phyloP scores from a whole-genome alignment of 164 flowering plant species.

The Aristolochia fimbriata region DNA sequence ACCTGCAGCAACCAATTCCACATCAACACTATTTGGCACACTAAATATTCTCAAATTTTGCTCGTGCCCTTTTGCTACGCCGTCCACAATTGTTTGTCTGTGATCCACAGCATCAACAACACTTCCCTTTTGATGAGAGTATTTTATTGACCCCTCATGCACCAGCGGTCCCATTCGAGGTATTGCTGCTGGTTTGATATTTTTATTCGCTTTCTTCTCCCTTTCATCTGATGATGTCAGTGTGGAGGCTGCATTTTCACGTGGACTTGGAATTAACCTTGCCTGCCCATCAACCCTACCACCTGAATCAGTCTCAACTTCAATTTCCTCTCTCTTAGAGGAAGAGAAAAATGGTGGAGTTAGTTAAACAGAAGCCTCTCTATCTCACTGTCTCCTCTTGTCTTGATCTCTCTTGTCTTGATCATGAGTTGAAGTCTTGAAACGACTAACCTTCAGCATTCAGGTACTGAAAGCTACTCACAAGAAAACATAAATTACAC shows the following conservation, averaged over 20 bases:
- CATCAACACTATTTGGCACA: constrained; percentile 16
- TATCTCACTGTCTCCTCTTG: too few relatives aligned
- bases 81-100: constrained; percentile 14
- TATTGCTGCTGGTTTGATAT: neutral
- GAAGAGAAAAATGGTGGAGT: neutral
- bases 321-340: constrained; percentile 28
- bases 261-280: constrained; percentile 11
- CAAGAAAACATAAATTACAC: too few relatives aligned
- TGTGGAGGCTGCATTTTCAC: constrained; percentile 8
- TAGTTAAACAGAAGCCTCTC: too few relatives aligned
- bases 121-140: constrained; percentile 15
- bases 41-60: constrained; percentile 13
- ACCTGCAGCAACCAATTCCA: constrained; percentile 16
- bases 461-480: too few relatives aligned
- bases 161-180: neutral
- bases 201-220: constrained; percentile 1
- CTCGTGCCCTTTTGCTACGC: constrained; percentile 9
- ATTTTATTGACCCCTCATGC: constrained; percentile 5
- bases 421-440: too few relatives aligned
- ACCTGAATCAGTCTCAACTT: constrained; percentile 19
- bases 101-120: constrained; percentile 12
- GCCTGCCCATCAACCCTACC: constrained; percentile 9
- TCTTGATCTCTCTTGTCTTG: too few relatives aligned
- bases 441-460: too few relatives aligned
- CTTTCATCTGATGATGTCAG: constrained; percentile 12